A percentile compares a stretch with the other conserved stretches of the same genome.
Conservation (phyloP, 73 alveolate species). For the Paramecium pentaurelia region DNA sequence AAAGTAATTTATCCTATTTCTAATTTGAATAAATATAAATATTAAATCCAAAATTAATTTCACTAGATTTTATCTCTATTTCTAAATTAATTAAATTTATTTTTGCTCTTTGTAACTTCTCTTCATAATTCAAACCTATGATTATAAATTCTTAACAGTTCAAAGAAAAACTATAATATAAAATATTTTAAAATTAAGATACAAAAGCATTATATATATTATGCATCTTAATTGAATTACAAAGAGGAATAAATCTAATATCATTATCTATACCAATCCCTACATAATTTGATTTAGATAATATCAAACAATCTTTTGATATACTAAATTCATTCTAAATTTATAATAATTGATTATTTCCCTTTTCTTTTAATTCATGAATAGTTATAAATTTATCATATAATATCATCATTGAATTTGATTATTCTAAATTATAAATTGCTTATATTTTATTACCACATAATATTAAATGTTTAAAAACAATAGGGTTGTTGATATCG, state of each 20-base stretch:
- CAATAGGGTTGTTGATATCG: background rate
- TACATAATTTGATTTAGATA: background rate
- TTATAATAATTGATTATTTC: background rate
- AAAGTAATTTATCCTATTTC: no score
- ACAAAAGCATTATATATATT: background rate
- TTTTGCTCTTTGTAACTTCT: no score
- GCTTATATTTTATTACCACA: background rate
- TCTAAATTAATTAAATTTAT: no score
- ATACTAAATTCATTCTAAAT: background rate
- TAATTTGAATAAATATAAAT: no score
- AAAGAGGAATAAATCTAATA: background rate
- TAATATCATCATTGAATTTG: background rate
- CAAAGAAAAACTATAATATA: no score
- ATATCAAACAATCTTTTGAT: background rate
- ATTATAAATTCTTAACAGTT: no score
- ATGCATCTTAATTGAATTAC: background rate
- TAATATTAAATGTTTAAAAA: no score
- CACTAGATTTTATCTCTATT: no score
- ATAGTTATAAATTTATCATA: background rate
- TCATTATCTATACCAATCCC: background rate
- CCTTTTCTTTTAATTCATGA: background rate
- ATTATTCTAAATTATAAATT: no score
- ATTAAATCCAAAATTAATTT: no score
- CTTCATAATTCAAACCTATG: no score
- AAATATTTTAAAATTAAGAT: background rate